phyloP scores from a whole-genome alignment of 768 basidiomycete species.

The Lactarius indigo region DNA sequence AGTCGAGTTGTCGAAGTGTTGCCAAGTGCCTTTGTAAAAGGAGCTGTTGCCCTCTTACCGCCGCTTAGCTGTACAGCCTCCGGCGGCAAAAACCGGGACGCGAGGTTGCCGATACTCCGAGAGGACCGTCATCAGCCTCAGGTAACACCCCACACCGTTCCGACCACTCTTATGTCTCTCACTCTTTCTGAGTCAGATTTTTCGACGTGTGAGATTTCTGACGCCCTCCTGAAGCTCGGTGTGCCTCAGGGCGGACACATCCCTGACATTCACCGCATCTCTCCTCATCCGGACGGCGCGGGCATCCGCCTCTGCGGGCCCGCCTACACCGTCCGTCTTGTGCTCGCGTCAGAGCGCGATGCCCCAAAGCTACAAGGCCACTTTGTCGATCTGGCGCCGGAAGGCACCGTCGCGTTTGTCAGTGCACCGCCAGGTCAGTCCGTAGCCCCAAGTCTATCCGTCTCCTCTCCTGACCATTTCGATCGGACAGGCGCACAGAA shows the following conservation, averaged over 20 bases:
- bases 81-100: background rate
- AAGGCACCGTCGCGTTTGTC: constrained; percentile 68
- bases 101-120: background rate
- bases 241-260: constrained; percentile 70
- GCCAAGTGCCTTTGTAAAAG: background rate
- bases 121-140: too few species aligned
- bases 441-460: constrained; percentile 15
- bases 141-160: too few species aligned
- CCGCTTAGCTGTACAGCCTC: background rate
- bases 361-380: constrained; percentile 67
- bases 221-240: constrained; percentile 81
- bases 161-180: constrained; percentile 17
- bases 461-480: background rate
- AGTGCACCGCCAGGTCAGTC: constrained; percentile 65
- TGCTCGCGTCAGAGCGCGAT: constrained; percentile 49
- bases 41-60: background rate
- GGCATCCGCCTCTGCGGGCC: constrained; percentile 57
- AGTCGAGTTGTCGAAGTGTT: background rate
- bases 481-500: constrained; percentile 57
- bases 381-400: constrained; percentile 76
- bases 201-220: constrained; percentile 83
- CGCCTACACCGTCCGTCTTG: constrained; percentile 88
- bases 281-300: constrained; percentile 41
- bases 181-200: constrained; percentile 34
- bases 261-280: constrained; percentile 67